Percentiles rank a stretch among this genome's conserved stretches.
Conservation (phyloP, 176 grass and related monocot species). For the Ananas comosus region DNA sequence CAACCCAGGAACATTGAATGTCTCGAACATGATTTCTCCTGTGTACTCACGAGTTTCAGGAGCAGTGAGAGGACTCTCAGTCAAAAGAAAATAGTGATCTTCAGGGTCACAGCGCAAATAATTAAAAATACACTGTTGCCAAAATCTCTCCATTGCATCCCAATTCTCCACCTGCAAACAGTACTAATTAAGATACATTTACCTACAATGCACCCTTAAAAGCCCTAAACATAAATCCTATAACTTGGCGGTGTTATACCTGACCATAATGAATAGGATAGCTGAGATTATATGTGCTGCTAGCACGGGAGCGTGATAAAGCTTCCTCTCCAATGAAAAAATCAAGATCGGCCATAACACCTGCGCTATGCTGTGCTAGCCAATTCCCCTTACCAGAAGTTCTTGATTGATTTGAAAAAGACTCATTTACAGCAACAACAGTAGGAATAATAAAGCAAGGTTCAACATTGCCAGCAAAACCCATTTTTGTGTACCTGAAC, state of each 20-base stretch:
- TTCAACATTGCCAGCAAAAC: conserved; percentile 97
- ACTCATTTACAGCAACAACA: conserved; percentile 83
- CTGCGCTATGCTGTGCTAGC: conserved; percentile 89
- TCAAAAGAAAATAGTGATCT: conserved; percentile 93
- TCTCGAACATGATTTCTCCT: conserved; percentile 99
- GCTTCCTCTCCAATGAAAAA: conserved; percentile 95
- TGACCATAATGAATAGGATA: conserved; percentile 89
- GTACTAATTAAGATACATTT: not conserved
- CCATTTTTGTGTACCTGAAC: conserved; percentile 95
- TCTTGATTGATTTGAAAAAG: conserved; percentile 51
- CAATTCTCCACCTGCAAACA: conserved; percentile 74
- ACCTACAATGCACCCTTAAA: too few species aligned
- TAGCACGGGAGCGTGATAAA: conserved; percentile 46
- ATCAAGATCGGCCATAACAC: conserved; percentile 97
- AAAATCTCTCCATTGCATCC: conserved; percentile 99
- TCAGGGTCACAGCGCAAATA: conserved; percentile 85
- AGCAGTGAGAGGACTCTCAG: conserved; percentile 80
- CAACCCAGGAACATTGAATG: conserved; percentile 88
- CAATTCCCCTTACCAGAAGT: conserved; percentile 62
- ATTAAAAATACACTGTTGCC: conserved; percentile 96
- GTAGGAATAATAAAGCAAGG: conserved; percentile 95
- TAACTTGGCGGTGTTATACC: conserved; percentile 25
- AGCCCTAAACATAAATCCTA: not conserved
- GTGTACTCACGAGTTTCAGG: conserved; percentile 88
- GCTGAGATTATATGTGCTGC: conserved; percentile 62